Evolutionary conservation across 2,329 filamentous ascomycete species (phyloP), one percentile per base, ranked within the genome.

Genomic region (Epichloe uncinata): DNA sequence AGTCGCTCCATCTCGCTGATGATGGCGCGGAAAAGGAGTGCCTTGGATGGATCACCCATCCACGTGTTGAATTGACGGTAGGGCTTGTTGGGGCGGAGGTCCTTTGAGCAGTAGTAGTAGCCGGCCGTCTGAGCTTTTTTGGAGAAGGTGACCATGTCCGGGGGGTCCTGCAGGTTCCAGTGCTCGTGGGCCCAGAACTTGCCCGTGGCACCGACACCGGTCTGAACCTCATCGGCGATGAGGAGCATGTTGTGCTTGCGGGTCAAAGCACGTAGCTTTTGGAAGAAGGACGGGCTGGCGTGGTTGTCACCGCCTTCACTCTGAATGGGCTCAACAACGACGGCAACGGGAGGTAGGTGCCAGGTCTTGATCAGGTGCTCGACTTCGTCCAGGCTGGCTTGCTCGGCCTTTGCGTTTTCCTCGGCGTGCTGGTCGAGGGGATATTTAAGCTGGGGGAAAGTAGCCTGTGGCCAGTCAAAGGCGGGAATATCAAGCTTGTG

Each of bases 171-270:
- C 42, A 95, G 77, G 66, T 85, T 77, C 89, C 89, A 95, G 81
- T 95, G 90, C 61, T 95, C 88, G 73, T 95, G 90, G 8, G 90
- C 89, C 89, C 89, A 95, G 81, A 95, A 95, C 67, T 87, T 89
- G 60, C 89, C 89, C 0, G 89, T 95, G 38, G 90, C 88, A 59
- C 90, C 90, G 26, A 95, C 84, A 64, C 89, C 90, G 6, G 89
- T 95, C 72, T 95, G 89, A 11, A 95, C 89, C 71, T 95, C 89
- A 65, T 95, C 89, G 55, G 94, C 89, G 63, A 95, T 95, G 66
- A 95, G 74, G 51, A 94, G 80, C 33, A 95, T 78, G 58, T 82
- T 76, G 71, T 88, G 79, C 67, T 82, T 83, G 64, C 79, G 78
- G 38, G 89, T 95, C 54, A 95, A 68, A 42, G 81, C 84, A 53